These are phyloP conservation scores for Neofusicoccum sp. DNA, from an alignment of 2,329 filamentous ascomycete genomes.

Conservation along the genomic window DNA sequence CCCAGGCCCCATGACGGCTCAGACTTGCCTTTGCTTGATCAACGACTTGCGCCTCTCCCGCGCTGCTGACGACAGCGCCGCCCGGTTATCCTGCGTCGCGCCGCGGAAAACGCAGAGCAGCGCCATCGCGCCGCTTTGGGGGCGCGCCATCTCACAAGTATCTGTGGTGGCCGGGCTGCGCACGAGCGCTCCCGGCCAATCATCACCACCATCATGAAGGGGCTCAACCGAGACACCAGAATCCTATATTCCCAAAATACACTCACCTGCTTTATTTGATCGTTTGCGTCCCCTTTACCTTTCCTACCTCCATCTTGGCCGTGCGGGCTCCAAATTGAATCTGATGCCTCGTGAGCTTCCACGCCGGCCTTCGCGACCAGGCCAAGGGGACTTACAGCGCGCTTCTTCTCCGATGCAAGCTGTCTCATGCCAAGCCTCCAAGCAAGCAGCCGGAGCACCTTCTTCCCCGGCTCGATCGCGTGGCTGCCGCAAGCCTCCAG, in stretches of 20 bases:
- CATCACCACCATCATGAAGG: conserved; percentile 16
- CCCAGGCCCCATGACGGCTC: conserved; percentile 17
- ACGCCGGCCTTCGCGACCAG: background rate
- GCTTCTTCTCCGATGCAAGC: conserved; percentile 85
- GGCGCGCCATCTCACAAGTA: conserved; percentile 16
- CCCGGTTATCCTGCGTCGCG: conserved; percentile 12
- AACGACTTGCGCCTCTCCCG: conserved; percentile 17
- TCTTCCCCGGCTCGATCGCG: conserved; percentile 69
- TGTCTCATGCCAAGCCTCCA: conserved; percentile 67
- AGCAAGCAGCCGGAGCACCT: conserved; percentile 74
- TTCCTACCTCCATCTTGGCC: conserved; percentile 50
- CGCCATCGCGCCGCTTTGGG: background rate
- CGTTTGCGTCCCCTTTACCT: conserved; percentile 47
- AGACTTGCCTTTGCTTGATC: conserved; percentile 21
- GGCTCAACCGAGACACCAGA: background rate
- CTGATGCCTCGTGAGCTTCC: conserved; percentile 24
- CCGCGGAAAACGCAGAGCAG: conserved; percentile 12
- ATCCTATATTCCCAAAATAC: background rate
- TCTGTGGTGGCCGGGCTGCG: background rate
- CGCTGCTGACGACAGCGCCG: background rate
- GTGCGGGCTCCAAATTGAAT: conserved; percentile 46
- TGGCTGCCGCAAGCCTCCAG: conserved; percentile 16
- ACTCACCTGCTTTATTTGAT: conserved; percentile 35
- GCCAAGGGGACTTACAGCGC: conserved; percentile 61
- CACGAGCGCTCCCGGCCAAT: conserved; percentile 11